phyloP scores from a whole-genome alignment of 148 eudicot species.

The Oxyria digyna region DNA sequence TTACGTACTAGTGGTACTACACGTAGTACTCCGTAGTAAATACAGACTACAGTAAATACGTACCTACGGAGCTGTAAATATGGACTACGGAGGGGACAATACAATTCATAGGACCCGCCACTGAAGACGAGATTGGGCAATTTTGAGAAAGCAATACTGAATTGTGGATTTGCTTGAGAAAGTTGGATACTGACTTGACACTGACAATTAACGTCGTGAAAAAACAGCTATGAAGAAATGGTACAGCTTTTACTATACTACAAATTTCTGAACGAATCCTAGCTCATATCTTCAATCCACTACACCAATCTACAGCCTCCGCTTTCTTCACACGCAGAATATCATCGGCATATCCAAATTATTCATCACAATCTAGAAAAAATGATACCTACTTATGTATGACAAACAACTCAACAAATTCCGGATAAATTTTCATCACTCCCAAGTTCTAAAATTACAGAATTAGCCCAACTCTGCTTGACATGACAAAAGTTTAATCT shows the following conservation, averaged over 20 bases:
- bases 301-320: background rate
- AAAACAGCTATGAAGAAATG: background rate
- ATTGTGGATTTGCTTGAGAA: background rate
- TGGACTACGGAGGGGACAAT: too few species aligned
- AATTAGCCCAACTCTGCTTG: background rate
- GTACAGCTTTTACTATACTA: background rate
- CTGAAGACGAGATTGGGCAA: background rate
- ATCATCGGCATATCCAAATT: background rate
- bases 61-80: too few species aligned
- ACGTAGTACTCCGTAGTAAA: too few species aligned
- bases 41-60: too few species aligned
- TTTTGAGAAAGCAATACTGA: background rate
- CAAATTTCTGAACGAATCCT: background rate
- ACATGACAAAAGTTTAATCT: background rate
- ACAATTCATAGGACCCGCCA: background rate
- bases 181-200: slow-evolving; percentile 3
- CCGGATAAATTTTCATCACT: background rate
- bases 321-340: background rate
- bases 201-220: background rate
- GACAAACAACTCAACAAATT: background rate
- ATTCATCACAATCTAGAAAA: background rate
- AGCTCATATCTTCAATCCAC: background rate
- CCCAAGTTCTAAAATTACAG: background rate
- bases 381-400: background rate
- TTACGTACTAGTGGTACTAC: too few species aligned